Evolutionary conservation across 129 eudicot species (phyloP).

Genomic region (Pulicaria dysenterica): DNA sequence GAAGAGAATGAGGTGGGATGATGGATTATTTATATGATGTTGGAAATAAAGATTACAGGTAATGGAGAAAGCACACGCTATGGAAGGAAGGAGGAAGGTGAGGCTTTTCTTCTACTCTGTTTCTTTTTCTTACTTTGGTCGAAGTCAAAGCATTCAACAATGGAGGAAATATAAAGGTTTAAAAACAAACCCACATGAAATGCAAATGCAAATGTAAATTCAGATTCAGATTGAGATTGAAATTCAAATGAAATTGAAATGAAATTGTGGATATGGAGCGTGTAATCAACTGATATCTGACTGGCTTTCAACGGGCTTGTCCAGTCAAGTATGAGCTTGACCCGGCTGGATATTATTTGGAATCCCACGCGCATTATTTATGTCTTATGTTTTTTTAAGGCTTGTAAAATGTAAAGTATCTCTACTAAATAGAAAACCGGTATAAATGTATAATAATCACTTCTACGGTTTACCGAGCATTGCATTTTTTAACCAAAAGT

Average conservation of each 20-base stretch:
- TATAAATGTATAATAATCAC: too few relatives aligned
- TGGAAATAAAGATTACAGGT: slow-evolving; percentile 19
- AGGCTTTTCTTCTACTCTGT: slow-evolving; percentile 51
- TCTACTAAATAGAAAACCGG: too few relatives aligned
- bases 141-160: slow-evolving; percentile 62
- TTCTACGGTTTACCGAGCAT: too few relatives aligned
- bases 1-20: slow-evolving; percentile 14
- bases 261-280: slow-evolving; percentile 19
- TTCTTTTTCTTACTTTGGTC: slow-evolving; percentile 38
- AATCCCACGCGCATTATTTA: slow-evolving; percentile 31
- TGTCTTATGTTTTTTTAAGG: neutral
- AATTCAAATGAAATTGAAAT: slow-evolving; percentile 21
- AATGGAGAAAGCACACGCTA: slow-evolving; percentile 28
- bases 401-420: neutral
- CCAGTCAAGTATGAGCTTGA: slow-evolving; percentile 38
- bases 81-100: slow-evolving; percentile 64
- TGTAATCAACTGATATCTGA: slow-evolving; percentile 35
- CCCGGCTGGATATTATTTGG: slow-evolving; percentile 28
- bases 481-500: too few relatives aligned
- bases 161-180: slow-evolving; percentile 8
- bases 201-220: slow-evolving; percentile 21
- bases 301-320: slow-evolving; percentile 48
- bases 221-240: slow-evolving; percentile 29
- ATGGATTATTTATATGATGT: slow-evolving; percentile 31
- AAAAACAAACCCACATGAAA: too few relatives aligned